Conservation (phyloP, 2,329 filamentous ascomycete species). For the Aspergillus fructus region DNA sequence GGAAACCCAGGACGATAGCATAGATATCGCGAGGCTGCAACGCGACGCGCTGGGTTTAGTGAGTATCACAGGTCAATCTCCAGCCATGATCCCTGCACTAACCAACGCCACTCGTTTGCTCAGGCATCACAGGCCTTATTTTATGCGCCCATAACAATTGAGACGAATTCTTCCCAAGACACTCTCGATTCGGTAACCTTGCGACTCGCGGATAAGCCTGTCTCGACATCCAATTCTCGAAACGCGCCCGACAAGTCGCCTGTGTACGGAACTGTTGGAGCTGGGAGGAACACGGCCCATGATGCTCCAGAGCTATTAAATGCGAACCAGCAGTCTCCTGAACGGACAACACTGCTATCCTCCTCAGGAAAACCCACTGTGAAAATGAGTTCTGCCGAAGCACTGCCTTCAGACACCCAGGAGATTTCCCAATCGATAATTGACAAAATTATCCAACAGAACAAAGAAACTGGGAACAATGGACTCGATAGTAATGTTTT, state of each 20-base stretch:
- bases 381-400: constrained; percentile 37
- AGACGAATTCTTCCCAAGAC: constrained; percentile 6
- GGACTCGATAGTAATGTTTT: constrained; percentile 23
- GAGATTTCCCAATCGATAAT: constrained; percentile 46
- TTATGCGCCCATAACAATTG: constrained; percentile 11
- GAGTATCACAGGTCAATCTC: constrained; percentile 29
- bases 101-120: constrained; percentile 25
- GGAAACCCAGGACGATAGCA: constrained; percentile 42
- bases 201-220: constrained; percentile 10
- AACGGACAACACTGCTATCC: constrained; percentile 17
- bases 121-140: constrained; percentile 30
- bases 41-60: constrained; percentile 42
- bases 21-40: constrained; percentile 42
- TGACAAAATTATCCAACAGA: constrained; percentile 40
- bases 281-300: constrained; percentile 10
- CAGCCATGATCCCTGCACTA: constrained; percentile 26
- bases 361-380: constrained; percentile 19
- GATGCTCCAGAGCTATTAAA: constrained; percentile 21
- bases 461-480: constrained; percentile 29
- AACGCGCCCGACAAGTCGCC: constrained; percentile 11
- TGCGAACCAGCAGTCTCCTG: constrained; percentile 10
- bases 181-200: not conserved
- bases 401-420: constrained; percentile 43
- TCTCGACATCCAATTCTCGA: constrained; percentile 7
- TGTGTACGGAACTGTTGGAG: constrained; percentile 10